Evolutionary conservation across 768 basidiomycete species (phyloP).

Genomic region (Kondoa subrosea): DNA sequence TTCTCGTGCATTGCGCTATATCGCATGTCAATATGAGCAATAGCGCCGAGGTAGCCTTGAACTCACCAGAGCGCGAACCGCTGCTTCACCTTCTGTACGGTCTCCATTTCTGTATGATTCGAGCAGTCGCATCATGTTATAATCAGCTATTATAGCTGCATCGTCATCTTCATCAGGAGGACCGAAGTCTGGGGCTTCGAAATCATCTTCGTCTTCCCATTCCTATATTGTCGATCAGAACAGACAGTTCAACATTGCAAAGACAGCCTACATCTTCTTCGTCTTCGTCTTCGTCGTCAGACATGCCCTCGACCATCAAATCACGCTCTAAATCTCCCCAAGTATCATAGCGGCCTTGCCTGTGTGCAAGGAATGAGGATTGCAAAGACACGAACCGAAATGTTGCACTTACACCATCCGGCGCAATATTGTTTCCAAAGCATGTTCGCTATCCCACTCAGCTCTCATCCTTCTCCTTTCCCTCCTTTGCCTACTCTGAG

Average conservation of each 20-base stretch:
- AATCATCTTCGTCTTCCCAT: background rate
- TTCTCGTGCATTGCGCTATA: too few relatives aligned
- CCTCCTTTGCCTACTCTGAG: background rate
- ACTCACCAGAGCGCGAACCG: too few relatives aligned
- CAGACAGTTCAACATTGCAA: too few relatives aligned
- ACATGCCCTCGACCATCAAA: background rate
- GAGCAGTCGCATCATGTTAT: background rate
- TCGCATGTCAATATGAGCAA: too few relatives aligned
- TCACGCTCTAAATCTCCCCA: background rate
- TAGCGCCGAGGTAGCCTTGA: too few relatives aligned
- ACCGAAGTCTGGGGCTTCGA: background rate
- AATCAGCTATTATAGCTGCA: background rate
- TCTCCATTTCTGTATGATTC: too few relatives aligned
- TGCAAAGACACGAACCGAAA: background rate
- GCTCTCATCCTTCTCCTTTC: background rate
- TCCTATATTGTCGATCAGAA: background rate
- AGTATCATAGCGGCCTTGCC: background rate
- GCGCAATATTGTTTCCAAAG: background rate
- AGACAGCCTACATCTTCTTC: background rate
- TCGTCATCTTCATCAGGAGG: background rate
- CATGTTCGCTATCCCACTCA: background rate
- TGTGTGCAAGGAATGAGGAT: background rate
- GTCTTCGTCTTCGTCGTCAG: background rate
- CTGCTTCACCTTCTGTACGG: too few relatives aligned
- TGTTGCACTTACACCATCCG: background rate